phyloP scores from a whole-genome alignment of 139 green algal genomes.

The Chlamydomonas sp. region DNA sequence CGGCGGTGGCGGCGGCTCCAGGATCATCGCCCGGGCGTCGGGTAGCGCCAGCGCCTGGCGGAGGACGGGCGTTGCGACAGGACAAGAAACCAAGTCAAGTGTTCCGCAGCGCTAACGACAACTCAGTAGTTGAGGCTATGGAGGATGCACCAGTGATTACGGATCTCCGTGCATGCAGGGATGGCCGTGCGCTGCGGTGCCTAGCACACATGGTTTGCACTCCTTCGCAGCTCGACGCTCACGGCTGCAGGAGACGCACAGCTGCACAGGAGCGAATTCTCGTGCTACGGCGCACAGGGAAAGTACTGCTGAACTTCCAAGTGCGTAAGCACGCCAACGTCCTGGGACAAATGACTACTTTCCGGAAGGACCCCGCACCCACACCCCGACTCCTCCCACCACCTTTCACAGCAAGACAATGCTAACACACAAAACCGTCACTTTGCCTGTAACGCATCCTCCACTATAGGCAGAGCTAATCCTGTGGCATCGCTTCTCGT shows the following conservation, averaged over 20 bases:
- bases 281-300: not conserved
- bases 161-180: not conserved
- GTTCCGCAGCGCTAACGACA: not conserved
- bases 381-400: too few species aligned
- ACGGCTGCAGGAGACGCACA: not conserved
- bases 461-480: not conserved
- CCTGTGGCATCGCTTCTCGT: not conserved
- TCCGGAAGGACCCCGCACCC: too few species aligned
- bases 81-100: not conserved
- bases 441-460: not conserved
- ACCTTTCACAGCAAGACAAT: not conserved
- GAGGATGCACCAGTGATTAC: not conserved
- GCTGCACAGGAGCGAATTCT: not conserved
- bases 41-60: conserved; percentile 28
- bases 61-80: not conserved
- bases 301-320: too few species aligned
- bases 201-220: too few species aligned
- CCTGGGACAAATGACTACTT: too few species aligned
- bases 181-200: not conserved
- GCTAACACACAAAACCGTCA: not conserved
- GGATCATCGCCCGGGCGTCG: not conserved
- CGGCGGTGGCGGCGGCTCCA: not conserved
- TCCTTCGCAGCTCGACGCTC: not conserved
- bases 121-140: not conserved
- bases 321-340: too few species aligned